A percentile compares a stretch with the other conserved stretches of the same genome.
Evolutionary conservation across 495 filamentous ascomycete species (phyloP).

Genomic region (Parmelia sp.): DNA sequence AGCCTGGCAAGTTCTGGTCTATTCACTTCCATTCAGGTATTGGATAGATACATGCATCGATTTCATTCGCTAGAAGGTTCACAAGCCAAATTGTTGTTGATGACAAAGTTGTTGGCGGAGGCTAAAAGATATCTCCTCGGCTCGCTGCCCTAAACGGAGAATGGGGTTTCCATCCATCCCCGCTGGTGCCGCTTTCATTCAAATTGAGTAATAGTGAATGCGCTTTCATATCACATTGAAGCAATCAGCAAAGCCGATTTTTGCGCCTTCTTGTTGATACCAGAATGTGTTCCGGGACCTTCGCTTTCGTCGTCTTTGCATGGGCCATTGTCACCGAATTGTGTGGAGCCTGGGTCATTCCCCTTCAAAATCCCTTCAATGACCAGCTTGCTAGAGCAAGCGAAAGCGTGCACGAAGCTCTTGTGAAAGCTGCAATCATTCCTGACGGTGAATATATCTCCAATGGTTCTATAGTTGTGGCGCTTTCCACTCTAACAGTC

Average conservation of each 20-base stretch:
- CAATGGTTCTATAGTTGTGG: neutral
- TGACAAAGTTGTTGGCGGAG: neutral
- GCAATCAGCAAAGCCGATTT: neutral
- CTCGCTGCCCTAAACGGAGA: no score
- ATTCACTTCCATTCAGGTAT: neutral
- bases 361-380: slow-evolving; percentile 8
- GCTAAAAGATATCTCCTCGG: no score
- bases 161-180: no score
- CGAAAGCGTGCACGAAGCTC: slow-evolving; percentile 6
- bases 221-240: neutral
- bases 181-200: no score
- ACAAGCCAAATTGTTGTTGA: neutral
- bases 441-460: slow-evolving; percentile 4
- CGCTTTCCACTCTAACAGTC: neutral
- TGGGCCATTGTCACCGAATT: neutral
- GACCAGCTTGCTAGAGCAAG: neutral
- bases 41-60: neutral
- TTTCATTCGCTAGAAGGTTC: neutral
- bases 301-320: neutral
- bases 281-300: slow-evolving; percentile 1
- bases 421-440: slow-evolving; percentile 12
- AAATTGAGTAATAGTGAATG: no score
- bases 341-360: slow-evolving; percentile 8
- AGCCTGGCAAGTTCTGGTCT: neutral
- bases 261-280: no score